Base-by-base conservation (phyloP, 1,284 basidiomycete species). In the Tilletia indica region DNA sequence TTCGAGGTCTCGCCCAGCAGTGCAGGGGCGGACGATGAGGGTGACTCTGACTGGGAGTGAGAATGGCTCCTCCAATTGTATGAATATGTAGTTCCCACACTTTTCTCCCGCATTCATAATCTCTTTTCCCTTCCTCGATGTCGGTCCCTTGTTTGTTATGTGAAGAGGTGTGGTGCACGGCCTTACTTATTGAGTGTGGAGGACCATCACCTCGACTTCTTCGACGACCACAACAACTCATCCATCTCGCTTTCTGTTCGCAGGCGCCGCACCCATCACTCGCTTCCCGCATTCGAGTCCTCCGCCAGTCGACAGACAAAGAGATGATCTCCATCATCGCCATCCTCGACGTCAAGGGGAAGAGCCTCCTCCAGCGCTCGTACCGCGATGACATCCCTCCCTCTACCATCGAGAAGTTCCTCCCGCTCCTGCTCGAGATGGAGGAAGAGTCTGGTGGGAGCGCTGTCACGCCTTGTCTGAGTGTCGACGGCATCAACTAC, bases 291-390 rank as follows among this genome's bases (percentile, higher is more conserved):
- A 31, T 0, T 31, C 51, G 19, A 19, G 51, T 54, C 51, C 31
- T 2, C 54, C 54, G 16, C 54, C 21, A 16, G 1, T 3, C 9
- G 9, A 25, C 54, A 9, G 54, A 16, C 61, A 11, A 64, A 38
- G 61, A 34, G 4, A 85, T 85, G 84, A 82, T 84, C 36, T 86
- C 85, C 16, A 74, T 86, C 49, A 91, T 98, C 77, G 94, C 96
- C 64, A 97, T 99, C 80, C 91, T 97, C 82, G 96, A 99, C 86
- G 90, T 99, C 85, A 98, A 98, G 87, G 96, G 96, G 82, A 99
- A 99, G 86, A 93, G 95, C 39, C 89, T 99, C 71, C 99, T 99
- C 78, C 96, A 98, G 85, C 89, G 96, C n/a, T 92, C 93, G 0
- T 99, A 99, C 86, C 89, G 95, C 69, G 97, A 99, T 85, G 97